Evolutionary conservation across 139 green algal species (phyloP), one percentile per base, ranked within the genome.

Genomic region (Mesotaenium endlicherianum): DNA sequence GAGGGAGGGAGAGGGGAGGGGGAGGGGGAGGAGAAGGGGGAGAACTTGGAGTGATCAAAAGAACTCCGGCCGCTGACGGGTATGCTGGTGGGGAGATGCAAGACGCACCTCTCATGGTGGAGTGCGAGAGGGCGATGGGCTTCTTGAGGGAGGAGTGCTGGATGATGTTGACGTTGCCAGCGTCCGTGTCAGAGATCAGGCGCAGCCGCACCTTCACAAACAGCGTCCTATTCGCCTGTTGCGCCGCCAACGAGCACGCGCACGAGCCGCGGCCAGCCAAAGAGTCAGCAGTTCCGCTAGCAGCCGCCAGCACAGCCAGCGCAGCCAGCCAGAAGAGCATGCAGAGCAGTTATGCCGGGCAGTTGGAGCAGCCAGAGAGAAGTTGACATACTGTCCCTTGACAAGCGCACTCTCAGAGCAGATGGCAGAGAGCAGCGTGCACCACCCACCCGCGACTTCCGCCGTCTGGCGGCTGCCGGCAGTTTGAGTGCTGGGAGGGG

Each of bases 181-280:
- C 74, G 17, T 81, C 30, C 3, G 20, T 59, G 16, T 88, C 77
- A 17, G 83, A 55, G 68, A 86, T 86, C 50, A 87, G 38, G 31
- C 81, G 30, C 72, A 83, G 17, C 20, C 81, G 71, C 8, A 75
- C 31, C 31, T 85, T n/a, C 36, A 87, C 72, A 75, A 87, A 87
- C 34, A 83, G 42, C 40, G 43, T 42, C 0, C 71, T 47, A 20
- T 36, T n/a, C 34, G 50, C 36, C 67, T 87, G 60, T 11, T 8
- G 60, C 60, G 26, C 60, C 60, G 41, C 60, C 53, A 64, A 26
- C 26, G 53, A 64, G 53, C 20, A 64, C 53, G 20, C 26, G 26
- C 53, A 64, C 26, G 26, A 64, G 53, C 26, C 53, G 53, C 53
- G 26, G n/a, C n/a, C n/a, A n/a, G n/a, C n/a, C n/a, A n/a, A n/a